Base-by-base conservation (phyloP, 2,329 filamentous ascomycete genomes). In the Neofusicoccum cordaticola region DNA sequence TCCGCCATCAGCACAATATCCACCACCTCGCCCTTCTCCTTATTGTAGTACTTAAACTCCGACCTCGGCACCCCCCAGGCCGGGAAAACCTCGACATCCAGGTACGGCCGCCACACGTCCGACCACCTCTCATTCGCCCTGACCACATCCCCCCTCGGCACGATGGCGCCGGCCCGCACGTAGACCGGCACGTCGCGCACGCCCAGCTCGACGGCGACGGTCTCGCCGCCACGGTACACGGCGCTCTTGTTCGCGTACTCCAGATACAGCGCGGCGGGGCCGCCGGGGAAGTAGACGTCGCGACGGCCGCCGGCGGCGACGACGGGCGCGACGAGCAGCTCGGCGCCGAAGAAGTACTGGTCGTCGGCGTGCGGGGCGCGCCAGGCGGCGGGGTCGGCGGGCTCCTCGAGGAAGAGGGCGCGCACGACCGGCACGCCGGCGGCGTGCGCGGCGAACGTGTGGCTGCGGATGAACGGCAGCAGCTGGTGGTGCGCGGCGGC, bases 51-150 rank as follows among this genome's bases (percentile, higher is more conserved):
- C 8, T 67, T 62, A 63, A 75, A 77, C 4, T 57, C 35, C 2
- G 68, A 70, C 39, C 67, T 64, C 27, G 68, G 61, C 3, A 75
- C 68, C 11, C 72, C 66, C 41, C 66, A 75, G 51, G 70, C 70
- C 4, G 75, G 75, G 47, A 71, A 78, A 1, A 73, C 47, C 62
- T 78, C 74, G 22, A 78, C 67, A 12, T 65, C 66, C 0, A 77
- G 69, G 22, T 50, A 62, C 15, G 74, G 72, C 52, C 66, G 61
- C 75, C 74, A 77, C 47, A 72, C 67, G 34, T 71, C 64, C 6
- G 71, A 68, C 75, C 74, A 77, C 48, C 71, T 73, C n/a, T 73
- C 71, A 58, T 77, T 77, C 2, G 72, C 75, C 64, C 74, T 70
- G 51, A 66, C 71, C 27, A 77, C 68, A 62, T 77, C 75, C 4